phyloP scores from a whole-genome alignment of 192 early-diverging fungal species.

The Coemansia sp. region DNA sequence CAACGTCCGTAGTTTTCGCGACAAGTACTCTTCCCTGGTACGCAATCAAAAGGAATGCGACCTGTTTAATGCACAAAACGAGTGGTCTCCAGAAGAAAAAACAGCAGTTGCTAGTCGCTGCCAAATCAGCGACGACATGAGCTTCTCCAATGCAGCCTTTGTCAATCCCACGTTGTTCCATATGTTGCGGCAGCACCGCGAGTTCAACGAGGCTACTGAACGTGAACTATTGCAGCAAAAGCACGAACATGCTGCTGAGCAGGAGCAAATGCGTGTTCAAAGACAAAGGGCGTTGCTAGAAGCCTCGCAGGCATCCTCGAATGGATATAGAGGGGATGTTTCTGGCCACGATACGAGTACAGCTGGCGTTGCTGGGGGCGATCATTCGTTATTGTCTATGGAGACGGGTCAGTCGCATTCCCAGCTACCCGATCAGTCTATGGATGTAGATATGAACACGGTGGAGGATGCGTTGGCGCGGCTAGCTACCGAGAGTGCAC shows the following conservation, averaged over 20 bases:
- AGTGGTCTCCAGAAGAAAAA: constrained; percentile 36
- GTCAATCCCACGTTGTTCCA: constrained; percentile 55
- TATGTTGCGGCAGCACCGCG: constrained; percentile 55
- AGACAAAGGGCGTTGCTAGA: constrained; percentile 9
- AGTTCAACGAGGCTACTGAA: constrained; percentile 55
- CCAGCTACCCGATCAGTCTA: constrained; percentile 25
- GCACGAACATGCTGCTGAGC: constrained; percentile 32
- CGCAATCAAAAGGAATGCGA: constrained; percentile 43
- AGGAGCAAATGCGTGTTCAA: constrained; percentile 27
- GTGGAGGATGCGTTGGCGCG: constrained; percentile 50
- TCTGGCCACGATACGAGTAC: neutral
- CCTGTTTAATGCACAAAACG: constrained; percentile 33
- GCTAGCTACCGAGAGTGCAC: constrained; percentile 15
- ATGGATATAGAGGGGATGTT: too few species aligned
- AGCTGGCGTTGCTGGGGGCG: neutral
- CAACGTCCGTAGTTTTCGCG: constrained; percentile 49
- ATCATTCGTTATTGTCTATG: too few species aligned
- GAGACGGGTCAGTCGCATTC: neutral
- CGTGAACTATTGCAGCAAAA: constrained; percentile 50
- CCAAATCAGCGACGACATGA: constrained; percentile 47
- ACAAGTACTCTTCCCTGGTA: constrained; percentile 44
- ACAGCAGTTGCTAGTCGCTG: constrained; percentile 38
- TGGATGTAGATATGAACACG: constrained; percentile 40
- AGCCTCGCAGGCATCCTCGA: neutral
- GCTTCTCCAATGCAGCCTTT: constrained; percentile 53